phyloP scores from a whole-genome alignment of 495 filamentous ascomycete species.

The Pseudevernia furfuracea region DNA sequence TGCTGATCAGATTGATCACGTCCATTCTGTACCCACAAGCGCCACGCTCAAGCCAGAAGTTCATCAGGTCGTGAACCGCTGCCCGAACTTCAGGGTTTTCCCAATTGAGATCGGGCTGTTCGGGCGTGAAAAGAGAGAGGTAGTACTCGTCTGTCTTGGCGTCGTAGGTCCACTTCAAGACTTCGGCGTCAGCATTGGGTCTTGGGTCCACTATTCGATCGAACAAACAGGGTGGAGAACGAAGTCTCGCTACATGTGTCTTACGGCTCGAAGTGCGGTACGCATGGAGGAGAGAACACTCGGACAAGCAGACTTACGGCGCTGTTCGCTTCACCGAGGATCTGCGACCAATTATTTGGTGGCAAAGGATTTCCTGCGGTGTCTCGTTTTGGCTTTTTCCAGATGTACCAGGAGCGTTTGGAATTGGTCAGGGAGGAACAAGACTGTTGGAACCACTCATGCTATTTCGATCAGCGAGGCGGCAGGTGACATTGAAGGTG shows the following conservation, averaged over 20 bases:
- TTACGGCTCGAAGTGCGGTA: neutral
- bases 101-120: slow-evolving; percentile 68
- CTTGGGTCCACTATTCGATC: neutral
- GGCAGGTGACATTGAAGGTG: neutral
- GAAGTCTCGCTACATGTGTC: neutral
- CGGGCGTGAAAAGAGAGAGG: slow-evolving; percentile 52
- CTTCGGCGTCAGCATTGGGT: neutral
- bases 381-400: slow-evolving; percentile 45
- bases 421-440: slow-evolving; percentile 39
- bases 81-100: slow-evolving; percentile 48
- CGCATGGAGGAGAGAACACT: neutral
- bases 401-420: slow-evolving; percentile 57
- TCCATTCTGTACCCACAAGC: slow-evolving; percentile 59
- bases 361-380: slow-evolving; percentile 44
- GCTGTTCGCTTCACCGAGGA: slow-evolving; percentile 44
- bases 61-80: slow-evolving; percentile 55
- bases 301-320: slow-evolving; percentile 23
- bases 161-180: slow-evolving; percentile 49
- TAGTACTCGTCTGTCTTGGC: slow-evolving; percentile 54
- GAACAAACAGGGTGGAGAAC: neutral
- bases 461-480: slow-evolving; percentile 28
- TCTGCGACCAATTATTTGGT: slow-evolving; percentile 52
- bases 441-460: slow-evolving; percentile 51
- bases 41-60: slow-evolving; percentile 57
- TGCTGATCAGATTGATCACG: slow-evolving; percentile 55